Evolutionary conservation across 106 monocot genomes (phyloP).

Genomic region (Acorus gramineus): DNA sequence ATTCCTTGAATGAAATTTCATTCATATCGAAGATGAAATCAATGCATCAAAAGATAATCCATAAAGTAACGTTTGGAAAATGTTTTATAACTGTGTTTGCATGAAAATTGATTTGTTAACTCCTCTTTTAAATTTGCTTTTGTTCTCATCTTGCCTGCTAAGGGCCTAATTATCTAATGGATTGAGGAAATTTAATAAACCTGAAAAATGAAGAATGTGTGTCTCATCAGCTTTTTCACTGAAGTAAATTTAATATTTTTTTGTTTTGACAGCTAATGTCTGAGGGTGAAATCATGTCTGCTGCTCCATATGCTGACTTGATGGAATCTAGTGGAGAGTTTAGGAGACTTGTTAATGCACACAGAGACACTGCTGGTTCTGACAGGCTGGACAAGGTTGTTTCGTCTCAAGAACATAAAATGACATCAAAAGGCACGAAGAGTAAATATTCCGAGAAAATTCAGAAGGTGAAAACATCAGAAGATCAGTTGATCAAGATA

Average conservation of each 20-base stretch:
- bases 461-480: constrained; percentile 3
- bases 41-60: too few species aligned
- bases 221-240: neutral
- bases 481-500: constrained; percentile 81
- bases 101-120: too few species aligned
- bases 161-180: too few species aligned
- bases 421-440: constrained; percentile 17
- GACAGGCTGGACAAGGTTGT: constrained; percentile 22
- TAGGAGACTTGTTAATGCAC: constrained; percentile 68
- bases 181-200: too few species aligned
- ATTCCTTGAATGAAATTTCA: too few species aligned
- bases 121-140: too few species aligned
- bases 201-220: too few species aligned
- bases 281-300: constrained; percentile 52
- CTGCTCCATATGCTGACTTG: constrained; percentile 52
- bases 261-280: constrained; percentile 63
- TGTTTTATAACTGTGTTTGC: too few species aligned
- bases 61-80: too few species aligned
- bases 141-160: too few species aligned
- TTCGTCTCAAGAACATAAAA: constrained; percentile 9
- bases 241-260: neutral
- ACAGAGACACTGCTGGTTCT: constrained; percentile 56
- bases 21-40: too few species aligned
- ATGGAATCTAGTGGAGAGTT: constrained; percentile 56
- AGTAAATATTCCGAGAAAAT: constrained; percentile 5